These are phyloP conservation scores for Tympanopsis confertula DNA, from an alignment of 2,329 filamentous ascomycete species.

Conservation along the genomic window DNA sequence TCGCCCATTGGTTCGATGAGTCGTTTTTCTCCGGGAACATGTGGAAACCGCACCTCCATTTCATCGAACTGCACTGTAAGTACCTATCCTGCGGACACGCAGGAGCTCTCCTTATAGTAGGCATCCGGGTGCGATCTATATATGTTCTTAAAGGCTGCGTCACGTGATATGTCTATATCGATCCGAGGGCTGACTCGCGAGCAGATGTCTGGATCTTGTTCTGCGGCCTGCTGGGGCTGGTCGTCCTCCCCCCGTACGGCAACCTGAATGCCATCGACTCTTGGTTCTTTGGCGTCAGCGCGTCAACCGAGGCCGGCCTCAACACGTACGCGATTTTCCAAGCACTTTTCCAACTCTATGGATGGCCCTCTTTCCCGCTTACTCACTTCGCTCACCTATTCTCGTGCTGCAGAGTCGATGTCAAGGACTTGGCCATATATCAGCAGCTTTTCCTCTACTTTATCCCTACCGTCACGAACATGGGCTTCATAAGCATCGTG, in stretches of 20 bases:
- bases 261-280: conserved; percentile 30
- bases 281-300: conserved; percentile 35
- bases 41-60: conserved; percentile 9
- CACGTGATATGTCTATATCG: neutral
- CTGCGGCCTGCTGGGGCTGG: conserved; percentile 19
- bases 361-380: neutral
- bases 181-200: neutral
- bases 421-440: conserved; percentile 33
- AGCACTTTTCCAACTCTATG: neutral
- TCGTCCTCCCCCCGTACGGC: conserved; percentile 22
- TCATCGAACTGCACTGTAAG: conserved; percentile 16
- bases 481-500: conserved; percentile 34
- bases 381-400: neutral
- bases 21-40: no score
- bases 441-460: conserved; percentile 40
- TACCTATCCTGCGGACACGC: conserved; percentile 1
- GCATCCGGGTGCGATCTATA: neutral
- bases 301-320: conserved; percentile 35
- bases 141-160: neutral
- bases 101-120: neutral
- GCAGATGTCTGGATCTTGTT: conserved; percentile 26
- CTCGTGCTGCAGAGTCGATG: conserved; percentile 26
- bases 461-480: conserved; percentile 32
- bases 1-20: no score
- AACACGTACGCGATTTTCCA: conserved; percentile 25